phyloP scores from a whole-genome alignment of 257 asterid genomes.

The Solanum rostratum region DNA sequence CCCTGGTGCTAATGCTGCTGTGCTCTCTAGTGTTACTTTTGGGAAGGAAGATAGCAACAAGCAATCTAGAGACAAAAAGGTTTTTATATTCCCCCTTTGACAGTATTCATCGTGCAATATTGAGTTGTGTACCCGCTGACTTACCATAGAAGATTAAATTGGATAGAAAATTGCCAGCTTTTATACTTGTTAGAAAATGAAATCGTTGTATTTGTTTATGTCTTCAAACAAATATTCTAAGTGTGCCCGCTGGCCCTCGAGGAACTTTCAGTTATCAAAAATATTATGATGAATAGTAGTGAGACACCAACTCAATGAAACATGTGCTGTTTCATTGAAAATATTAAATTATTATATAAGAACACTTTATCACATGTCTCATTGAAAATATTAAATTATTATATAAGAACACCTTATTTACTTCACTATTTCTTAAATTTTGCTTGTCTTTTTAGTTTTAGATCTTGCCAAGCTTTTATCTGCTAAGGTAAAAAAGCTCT shows the following conservation, averaged over 20 bases:
- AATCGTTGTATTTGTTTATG: not conserved
- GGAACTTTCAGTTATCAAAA: not conserved
- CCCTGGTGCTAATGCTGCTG: slow-evolving; percentile 39
- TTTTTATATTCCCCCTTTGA: not conserved
- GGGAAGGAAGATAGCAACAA: slow-evolving; percentile 56
- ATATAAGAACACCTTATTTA: not conserved
- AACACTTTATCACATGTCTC: not conserved
- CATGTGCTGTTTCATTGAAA: not conserved
- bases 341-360: not conserved
- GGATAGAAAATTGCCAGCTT: not conserved
- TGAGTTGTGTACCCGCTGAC: not conserved
- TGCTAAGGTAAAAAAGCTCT: not conserved
- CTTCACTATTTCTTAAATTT: not conserved
- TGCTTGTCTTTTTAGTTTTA: not conserved
- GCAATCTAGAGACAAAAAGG: slow-evolving; percentile 74
- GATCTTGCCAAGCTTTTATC: not conserved
- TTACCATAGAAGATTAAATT: not conserved
- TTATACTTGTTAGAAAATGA: not conserved
- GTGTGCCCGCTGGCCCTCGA: not conserved
- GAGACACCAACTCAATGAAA: not conserved
- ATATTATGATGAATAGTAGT: not conserved
- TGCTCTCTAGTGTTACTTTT: slow-evolving; percentile 34
- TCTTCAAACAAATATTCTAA: not conserved
- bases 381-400: not conserved
- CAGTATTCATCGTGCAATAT: not conserved